phyloP scores from a whole-genome alignment of 2,329 filamentous ascomycete genomes.

The Epichloe baconii region DNA sequence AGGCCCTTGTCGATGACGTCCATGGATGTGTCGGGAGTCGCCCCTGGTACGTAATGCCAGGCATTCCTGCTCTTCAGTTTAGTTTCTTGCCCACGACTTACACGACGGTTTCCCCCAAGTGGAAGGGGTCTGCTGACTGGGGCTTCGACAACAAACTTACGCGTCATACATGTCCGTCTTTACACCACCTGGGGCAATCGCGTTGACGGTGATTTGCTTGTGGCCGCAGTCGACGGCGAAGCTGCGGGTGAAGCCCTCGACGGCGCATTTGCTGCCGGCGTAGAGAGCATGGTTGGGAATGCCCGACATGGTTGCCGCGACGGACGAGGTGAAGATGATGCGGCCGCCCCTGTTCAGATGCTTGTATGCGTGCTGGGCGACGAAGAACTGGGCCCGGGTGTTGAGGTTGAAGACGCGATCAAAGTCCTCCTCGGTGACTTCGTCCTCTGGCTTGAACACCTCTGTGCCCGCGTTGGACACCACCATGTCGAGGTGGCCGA shows the following conservation, averaged over 20 bases:
- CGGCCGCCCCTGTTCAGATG: conserved; percentile 54
- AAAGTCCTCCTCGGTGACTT: conserved; percentile 57
- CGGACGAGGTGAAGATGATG: conserved; percentile 61
- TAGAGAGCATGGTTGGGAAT: conserved; percentile 63
- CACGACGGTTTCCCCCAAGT: too few relatives aligned
- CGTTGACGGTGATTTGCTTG: conserved; percentile 55
- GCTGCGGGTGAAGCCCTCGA: conserved; percentile 64
- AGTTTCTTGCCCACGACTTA: too few relatives aligned
- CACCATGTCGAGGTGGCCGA: conserved; percentile 56
- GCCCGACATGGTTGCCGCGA: conserved; percentile 35
- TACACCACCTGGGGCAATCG: conserved; percentile 52
- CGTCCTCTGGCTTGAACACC: conserved; percentile 54
- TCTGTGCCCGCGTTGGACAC: conserved; percentile 59
- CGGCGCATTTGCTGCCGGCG: conserved; percentile 62
- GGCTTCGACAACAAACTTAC: too few relatives aligned
- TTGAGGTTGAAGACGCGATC: conserved; percentile 60
- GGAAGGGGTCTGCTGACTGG: too few relatives aligned
- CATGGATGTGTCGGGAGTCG: conserved; percentile 40
- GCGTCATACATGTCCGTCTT: conserved; percentile 48
- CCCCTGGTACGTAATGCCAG: conserved; percentile 42
- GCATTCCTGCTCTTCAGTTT: background rate
- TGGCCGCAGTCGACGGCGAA: conserved; percentile 60
- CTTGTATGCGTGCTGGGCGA: conserved; percentile 57
- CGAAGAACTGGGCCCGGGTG: conserved; percentile 58
- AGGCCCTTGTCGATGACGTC: conserved; percentile 15